These are phyloP conservation scores for Candida jianshihensis DNA, from an alignment of 805 yeast genomes.

Conservation along the genomic window DNA sequence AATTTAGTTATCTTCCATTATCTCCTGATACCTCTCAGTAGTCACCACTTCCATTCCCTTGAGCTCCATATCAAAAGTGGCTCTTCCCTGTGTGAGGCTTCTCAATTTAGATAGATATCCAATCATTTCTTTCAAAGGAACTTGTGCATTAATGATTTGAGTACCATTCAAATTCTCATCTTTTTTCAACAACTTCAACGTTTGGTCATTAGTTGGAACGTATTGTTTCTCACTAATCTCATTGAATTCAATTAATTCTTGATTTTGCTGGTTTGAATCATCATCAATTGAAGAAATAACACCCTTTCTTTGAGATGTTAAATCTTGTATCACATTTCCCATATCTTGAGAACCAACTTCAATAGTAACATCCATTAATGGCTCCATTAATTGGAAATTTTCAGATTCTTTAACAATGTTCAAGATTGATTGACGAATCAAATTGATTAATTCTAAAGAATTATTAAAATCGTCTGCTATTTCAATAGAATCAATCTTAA, in stretches of 20 bases:
- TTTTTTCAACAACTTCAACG: constrained; percentile 29
- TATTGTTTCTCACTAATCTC: constrained; percentile 57
- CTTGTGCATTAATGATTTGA: constrained; percentile 65
- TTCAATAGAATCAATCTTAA: constrained; percentile 41
- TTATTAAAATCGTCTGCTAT: constrained; percentile 44
- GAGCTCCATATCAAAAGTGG: constrained; percentile 73
- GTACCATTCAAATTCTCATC: constrained; percentile 17
- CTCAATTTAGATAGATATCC: constrained; percentile 77
- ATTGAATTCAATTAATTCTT: constrained; percentile 38
- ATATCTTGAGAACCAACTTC: constrained; percentile 62
- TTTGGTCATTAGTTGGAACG: constrained; percentile 66
- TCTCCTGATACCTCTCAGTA: constrained; percentile 38
- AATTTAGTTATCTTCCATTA: constrained; percentile 25
- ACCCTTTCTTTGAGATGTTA: constrained; percentile 74
- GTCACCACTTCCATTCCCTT: constrained; percentile 65
- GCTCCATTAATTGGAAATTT: constrained; percentile 65
- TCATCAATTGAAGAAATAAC: constrained; percentile 67
- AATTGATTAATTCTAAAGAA: constrained; percentile 33
- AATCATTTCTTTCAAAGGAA: constrained; percentile 84
- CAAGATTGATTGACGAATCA: constrained; percentile 39
- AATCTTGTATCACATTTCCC: constrained; percentile 80
- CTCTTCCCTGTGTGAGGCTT: constrained; percentile 85
- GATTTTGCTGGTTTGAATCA: constrained; percentile 31
- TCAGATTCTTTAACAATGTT: constrained; percentile 27
- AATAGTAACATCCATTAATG: constrained; percentile 73